phyloP scores from a whole-genome alignment of 805 yeast genomes.

The Vanderwaltozyma tropicalis region DNA sequence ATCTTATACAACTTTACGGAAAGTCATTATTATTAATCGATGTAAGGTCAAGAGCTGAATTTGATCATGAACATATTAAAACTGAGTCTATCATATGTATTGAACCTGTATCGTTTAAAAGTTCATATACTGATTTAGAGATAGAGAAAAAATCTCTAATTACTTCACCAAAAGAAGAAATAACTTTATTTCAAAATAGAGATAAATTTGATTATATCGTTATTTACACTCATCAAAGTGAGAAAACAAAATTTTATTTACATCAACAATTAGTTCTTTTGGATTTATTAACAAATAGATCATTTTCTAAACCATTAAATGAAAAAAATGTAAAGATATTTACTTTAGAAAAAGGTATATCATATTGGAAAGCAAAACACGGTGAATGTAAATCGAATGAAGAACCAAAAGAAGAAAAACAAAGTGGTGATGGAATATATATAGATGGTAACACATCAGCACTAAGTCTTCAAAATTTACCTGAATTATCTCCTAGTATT shows the following conservation, averaged over 20 bases:
- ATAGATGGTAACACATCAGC: conserved; percentile 17
- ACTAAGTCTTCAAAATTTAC: conserved; percentile 13
- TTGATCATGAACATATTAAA: conserved; percentile 52
- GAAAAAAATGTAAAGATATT: conserved; percentile 9
- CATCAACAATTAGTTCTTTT: conserved; percentile 16
- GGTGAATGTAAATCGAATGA: conserved; percentile 5
- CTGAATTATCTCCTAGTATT: conserved; percentile 11
- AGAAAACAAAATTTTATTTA: conserved; percentile 9
- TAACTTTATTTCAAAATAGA: conserved; percentile 42
- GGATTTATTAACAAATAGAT: conserved; percentile 17
- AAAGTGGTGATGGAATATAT: conserved; percentile 9
- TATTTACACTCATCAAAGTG: conserved; percentile 32
- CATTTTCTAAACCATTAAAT: conserved; percentile 22
- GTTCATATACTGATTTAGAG: conserved; percentile 47
- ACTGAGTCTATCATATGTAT: conserved; percentile 54
- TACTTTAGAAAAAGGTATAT: conserved; percentile 18
- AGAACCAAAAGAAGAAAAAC: not conserved
- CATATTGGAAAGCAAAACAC: conserved; percentile 14
- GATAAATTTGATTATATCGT: conserved; percentile 52
- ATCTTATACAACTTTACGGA: conserved; percentile 7
- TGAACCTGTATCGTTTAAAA: conserved; percentile 55
- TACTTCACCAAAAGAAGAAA: conserved; percentile 48
- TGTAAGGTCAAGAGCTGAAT: conserved; percentile 51
- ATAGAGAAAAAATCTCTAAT: conserved; percentile 52
- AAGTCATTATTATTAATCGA: conserved; percentile 52